A percentile compares a stretch with the other conserved stretches of the same genome.
These are phyloP conservation scores for Sanghuangporus sanghuang DNA, from an alignment of 1,284 basidiomycete genomes.

Conservation along the genomic window DNA sequence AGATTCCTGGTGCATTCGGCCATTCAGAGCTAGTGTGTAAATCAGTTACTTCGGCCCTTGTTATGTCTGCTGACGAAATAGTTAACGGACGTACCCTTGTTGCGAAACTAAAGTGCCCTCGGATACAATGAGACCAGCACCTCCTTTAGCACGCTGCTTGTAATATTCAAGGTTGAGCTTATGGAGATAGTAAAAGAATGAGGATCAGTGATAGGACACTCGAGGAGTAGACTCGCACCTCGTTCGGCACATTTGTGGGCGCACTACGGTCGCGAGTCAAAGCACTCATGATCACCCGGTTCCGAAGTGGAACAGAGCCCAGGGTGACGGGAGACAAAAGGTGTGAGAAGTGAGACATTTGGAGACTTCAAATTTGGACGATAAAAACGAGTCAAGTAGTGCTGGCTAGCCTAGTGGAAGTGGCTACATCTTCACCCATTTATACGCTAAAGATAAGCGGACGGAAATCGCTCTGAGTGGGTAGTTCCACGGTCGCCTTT, in stretches of 20 bases:
- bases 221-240: constrained; percentile 7
- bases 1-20: constrained; percentile 32
- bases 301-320: constrained; percentile 27
- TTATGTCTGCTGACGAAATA: neutral
- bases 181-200: neutral
- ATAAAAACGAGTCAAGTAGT: neutral
- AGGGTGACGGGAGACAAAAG: constrained; percentile 32
- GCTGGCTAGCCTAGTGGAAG: too few species aligned
- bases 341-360: constrained; percentile 8
- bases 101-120: constrained; percentile 38
- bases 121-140: constrained; percentile 39
- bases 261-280: constrained; percentile 33
- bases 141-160: constrained; percentile 35
- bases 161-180: constrained; percentile 39
- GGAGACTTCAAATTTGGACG: neutral
- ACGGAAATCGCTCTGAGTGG: too few species aligned
- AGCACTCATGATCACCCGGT: constrained; percentile 30
- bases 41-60: neutral
- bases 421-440: neutral
- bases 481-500: neutral
- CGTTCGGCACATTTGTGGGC: constrained; percentile 30
- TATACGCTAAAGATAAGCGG: neutral
- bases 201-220: neutral
- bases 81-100: constrained; percentile 32
- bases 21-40: constrained; percentile 24